A percentile compares a stretch with the other conserved stretches of the same genome.
These are phyloP conservation scores for Boletus rex-veris DNA, from an alignment of 768 basidiomycete species.

Conservation along the genomic window DNA sequence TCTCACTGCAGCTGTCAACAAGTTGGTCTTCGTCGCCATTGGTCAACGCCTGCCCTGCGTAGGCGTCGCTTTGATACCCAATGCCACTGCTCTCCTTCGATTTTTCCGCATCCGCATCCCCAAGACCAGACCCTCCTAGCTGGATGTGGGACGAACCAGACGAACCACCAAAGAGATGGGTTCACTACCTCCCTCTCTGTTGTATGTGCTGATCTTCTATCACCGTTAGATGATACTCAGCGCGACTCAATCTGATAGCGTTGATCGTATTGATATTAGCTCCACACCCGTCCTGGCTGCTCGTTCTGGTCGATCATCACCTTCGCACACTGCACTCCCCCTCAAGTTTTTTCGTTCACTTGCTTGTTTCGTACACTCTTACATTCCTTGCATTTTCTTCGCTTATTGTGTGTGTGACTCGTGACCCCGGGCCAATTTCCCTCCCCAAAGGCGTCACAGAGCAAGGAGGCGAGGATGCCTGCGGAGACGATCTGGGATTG, in stretches of 20 bases:
- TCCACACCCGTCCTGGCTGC: slow-evolving; percentile 72
- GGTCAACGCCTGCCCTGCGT: neutral
- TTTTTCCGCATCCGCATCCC: slow-evolving; percentile 10
- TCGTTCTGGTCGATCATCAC: slow-evolving; percentile 66
- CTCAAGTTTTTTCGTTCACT: slow-evolving; percentile 47
- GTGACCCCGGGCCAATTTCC: slow-evolving; percentile 69
- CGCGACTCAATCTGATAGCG: slow-evolving; percentile 28
- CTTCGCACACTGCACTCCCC: slow-evolving; percentile 50
- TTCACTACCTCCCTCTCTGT: slow-evolving; percentile 54
- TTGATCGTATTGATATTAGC: slow-evolving; percentile 56
- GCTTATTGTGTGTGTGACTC: slow-evolving; percentile 64
- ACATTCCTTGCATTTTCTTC: slow-evolving; percentile 69
- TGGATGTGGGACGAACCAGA: slow-evolving; percentile 28
- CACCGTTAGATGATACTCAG: neutral
- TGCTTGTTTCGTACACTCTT: slow-evolving; percentile 58
- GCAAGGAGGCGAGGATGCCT: slow-evolving; percentile 30
- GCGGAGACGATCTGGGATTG: slow-evolving; percentile 45
- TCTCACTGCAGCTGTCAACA: neutral
- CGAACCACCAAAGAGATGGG: slow-evolving; percentile 46
- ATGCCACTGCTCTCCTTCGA: slow-evolving; percentile 33
- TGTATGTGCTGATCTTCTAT: slow-evolving; percentile 35
- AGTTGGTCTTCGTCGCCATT: neutral
- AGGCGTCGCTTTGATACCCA: slow-evolving; percentile 1
- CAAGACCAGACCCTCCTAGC: slow-evolving; percentile 8
- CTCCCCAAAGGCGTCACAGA: slow-evolving; percentile 18